These are phyloP conservation scores for Wickerhamomyces tratensis DNA, from an alignment of 805 yeast genomes.

Conservation along the genomic window DNA sequence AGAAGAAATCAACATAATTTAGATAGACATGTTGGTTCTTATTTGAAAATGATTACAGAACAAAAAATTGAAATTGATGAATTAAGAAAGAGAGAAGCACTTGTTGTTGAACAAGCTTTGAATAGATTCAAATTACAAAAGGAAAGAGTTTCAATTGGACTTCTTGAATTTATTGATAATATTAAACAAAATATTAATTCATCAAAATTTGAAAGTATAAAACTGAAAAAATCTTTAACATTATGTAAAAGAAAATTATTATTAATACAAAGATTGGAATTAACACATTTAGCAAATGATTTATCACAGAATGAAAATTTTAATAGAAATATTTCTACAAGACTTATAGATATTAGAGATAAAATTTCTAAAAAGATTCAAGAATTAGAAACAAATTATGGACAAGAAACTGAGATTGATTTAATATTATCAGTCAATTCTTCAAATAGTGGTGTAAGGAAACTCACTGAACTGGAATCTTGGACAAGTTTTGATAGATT, in stretches of 20 bases:
- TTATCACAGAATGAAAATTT: conserved; percentile 12
- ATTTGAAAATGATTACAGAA: conserved; percentile 74
- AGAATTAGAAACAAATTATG: conserved; percentile 41
- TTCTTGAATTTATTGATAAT: conserved; percentile 32
- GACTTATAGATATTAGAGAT: conserved; percentile 24
- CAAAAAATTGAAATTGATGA: conserved; percentile 69
- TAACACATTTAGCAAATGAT: conserved; percentile 15
- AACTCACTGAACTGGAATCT: conserved; percentile 40
- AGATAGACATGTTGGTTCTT: conserved; percentile 78
- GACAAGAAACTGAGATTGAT: conserved; percentile 41
- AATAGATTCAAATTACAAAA: conserved; percentile 24
- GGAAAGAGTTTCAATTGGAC: conserved; percentile 28
- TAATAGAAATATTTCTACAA: conserved; percentile 15
- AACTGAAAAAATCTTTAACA: conserved; percentile 26
- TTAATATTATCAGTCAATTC: conserved; percentile 35
- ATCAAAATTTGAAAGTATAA: conserved; percentile 35
- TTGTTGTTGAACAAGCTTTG: conserved; percentile 29
- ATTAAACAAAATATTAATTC: conserved; percentile 31
- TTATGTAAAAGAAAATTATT: conserved; percentile 30
- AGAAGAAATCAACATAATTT: conserved; percentile 65
- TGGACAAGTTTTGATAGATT: conserved; percentile 42
- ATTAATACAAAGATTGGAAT: conserved; percentile 31
- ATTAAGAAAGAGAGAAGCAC: conserved; percentile 43
- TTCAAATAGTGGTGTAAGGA: conserved; percentile 32
- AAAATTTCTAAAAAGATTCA: conserved; percentile 35